These are phyloP conservation scores for Erysimum pusillum DNA, from an alignment of 441 rosid genomes.

Conservation along the genomic window DNA sequence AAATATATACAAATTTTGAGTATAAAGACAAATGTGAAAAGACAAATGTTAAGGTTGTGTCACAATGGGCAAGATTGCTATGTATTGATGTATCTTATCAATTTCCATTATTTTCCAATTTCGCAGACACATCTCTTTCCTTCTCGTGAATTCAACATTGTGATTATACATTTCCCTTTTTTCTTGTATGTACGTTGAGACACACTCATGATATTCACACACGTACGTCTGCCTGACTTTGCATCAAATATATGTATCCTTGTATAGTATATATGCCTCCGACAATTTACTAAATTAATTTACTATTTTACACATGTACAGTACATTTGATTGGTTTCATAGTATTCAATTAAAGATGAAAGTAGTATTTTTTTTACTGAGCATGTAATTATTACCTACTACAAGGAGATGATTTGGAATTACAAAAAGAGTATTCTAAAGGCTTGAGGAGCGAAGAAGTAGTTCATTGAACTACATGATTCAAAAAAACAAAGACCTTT, in stretches of 20 bases:
- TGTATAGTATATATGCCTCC: background rate
- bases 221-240: constrained; percentile 35
- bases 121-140: constrained; percentile 45
- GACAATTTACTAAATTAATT: background rate
- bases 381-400: background rate
- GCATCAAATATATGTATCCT: background rate
- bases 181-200: constrained; percentile 21
- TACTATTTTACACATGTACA: background rate
- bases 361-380: background rate
- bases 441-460: background rate
- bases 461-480: too few relatives aligned
- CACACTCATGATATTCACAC: constrained; percentile 12
- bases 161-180: constrained; percentile 32
- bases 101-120: constrained; percentile 41
- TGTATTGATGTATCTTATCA: constrained; percentile 58
- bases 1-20: constrained; percentile 9
- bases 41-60: constrained; percentile 98
- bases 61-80: constrained; percentile 60
- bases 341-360: background rate
- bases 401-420: background rate
- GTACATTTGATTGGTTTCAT: constrained; percentile 3
- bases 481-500: too few relatives aligned
- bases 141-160: constrained; percentile 42
- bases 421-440: background rate
- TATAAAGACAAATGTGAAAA: constrained; percentile 80